Evolutionary conservation across 345 rosid species (phyloP).

Genomic region (Hibiscus tridactylites): DNA sequence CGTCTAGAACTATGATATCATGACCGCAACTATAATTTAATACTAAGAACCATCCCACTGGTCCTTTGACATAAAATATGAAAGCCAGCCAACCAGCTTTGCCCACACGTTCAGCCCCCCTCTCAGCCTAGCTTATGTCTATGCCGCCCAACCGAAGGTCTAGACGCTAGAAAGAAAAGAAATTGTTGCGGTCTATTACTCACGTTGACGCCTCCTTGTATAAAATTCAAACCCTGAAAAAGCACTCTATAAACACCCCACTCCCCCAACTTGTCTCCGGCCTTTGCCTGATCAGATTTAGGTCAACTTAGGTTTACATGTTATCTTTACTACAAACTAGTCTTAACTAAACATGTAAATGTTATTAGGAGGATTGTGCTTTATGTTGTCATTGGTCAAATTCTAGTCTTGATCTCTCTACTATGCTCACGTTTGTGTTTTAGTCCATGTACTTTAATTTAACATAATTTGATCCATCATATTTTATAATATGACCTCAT

Average conservation of each 20-base stretch:
- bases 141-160: neutral
- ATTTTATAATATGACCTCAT: neutral
- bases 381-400: neutral
- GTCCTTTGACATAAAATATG: too few relatives aligned
- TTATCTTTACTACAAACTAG: neutral
- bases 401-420: neutral
- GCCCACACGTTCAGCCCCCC: neutral
- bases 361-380: neutral
- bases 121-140: neutral
- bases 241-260: neutral
- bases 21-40: too few relatives aligned
- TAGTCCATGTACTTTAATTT: neutral
- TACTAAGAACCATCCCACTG: too few relatives aligned
- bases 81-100: neutral
- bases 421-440: neutral
- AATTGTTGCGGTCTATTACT: neutral
- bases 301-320: conserved; percentile 13
- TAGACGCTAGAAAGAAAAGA: neutral
- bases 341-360: neutral
- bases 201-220: conserved; percentile 7
- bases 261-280: neutral
- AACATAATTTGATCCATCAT: neutral
- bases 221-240: neutral
- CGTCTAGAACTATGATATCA: too few relatives aligned
- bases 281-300: neutral